Evolutionary conservation across 2,329 filamentous ascomycete genomes (phyloP).

Genomic region (Aulographum hederae): DNA sequence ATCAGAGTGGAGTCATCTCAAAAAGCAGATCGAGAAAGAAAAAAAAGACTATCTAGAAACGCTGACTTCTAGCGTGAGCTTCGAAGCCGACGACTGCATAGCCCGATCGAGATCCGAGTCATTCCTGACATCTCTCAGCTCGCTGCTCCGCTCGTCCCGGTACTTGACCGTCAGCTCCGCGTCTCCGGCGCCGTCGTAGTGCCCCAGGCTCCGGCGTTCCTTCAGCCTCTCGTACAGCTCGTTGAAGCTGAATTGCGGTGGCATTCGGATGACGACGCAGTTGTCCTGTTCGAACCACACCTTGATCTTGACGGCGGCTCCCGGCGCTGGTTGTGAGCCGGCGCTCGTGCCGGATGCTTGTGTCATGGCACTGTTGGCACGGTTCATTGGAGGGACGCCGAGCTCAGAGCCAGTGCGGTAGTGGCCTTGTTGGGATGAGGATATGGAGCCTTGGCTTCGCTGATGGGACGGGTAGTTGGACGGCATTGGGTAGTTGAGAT

Average conservation of each 20-base stretch:
- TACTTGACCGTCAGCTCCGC: slow-evolving; percentile 69
- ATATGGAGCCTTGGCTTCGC: slow-evolving; percentile 21
- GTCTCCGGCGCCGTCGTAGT: slow-evolving; percentile 13
- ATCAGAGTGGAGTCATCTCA: no score
- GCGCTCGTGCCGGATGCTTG: slow-evolving; percentile 9
- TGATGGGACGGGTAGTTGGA: slow-evolving; percentile 16
- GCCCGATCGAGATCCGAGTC: no score
- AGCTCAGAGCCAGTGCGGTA: no score
- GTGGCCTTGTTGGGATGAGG: slow-evolving; percentile 8
- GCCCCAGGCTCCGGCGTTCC: slow-evolving; percentile 51
- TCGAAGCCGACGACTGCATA: no score
- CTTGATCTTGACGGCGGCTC: slow-evolving; percentile 60
- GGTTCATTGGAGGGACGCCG: slow-evolving; percentile 17
- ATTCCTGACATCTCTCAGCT: no score
- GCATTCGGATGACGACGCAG: slow-evolving; percentile 77
- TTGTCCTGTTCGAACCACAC: slow-evolving; percentile 77
- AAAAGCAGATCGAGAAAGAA: no score
- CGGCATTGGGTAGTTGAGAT: slow-evolving; percentile 1
- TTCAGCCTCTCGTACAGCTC: slow-evolving; percentile 70
- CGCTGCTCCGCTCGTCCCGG: slow-evolving; percentile 63
- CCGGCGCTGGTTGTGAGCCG: not conserved
- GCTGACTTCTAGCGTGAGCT: no score
- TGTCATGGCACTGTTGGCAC: slow-evolving; percentile 11
- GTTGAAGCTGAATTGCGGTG: slow-evolving; percentile 57
- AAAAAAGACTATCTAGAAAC: no score